Evolutionary conservation across 139 green algal species (phyloP).

Genomic region (Closterium sp.): DNA sequence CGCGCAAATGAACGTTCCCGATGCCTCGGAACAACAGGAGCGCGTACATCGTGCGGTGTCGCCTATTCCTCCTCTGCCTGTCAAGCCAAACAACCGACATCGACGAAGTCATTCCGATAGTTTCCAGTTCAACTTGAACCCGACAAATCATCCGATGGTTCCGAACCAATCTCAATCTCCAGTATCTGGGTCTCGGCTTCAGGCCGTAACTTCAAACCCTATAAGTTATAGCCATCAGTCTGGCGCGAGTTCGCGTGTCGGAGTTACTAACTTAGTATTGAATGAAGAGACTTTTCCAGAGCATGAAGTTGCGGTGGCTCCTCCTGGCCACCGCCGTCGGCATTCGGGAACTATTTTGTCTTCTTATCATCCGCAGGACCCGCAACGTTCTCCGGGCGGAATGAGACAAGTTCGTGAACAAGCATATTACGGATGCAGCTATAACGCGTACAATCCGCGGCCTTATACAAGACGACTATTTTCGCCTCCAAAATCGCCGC

Average conservation of each 20-base stretch:
- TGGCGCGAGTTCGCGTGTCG: not conserved
- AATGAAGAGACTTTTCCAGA: not conserved
- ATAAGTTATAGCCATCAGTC: not conserved
- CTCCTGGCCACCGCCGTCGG: not conserved
- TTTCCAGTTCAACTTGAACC: not conserved
- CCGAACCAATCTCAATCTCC: too few relatives aligned
- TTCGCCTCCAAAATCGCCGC: not conserved
- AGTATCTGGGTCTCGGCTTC: not conserved
- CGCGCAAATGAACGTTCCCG: not conserved
- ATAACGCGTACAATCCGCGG: not conserved
- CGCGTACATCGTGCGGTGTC: not conserved
- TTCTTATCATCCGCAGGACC: not conserved
- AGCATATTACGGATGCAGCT: not conserved
- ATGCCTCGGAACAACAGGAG: not conserved
- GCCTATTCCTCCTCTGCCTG: not conserved
- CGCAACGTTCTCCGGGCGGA: not conserved
- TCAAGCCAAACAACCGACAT: not conserved
- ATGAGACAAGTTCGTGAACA: not conserved
- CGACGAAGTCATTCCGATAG: not conserved
- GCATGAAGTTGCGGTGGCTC: not conserved
- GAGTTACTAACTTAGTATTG: not conserved
- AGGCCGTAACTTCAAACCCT: not conserved
- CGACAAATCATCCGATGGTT: too few relatives aligned
- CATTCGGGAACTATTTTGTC: not conserved
- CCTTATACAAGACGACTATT: not conserved